Evolutionary conservation across 2,329 filamentous ascomycete genomes (phyloP).

Genomic region (Dryadomyces quercus-mongolicae): DNA sequence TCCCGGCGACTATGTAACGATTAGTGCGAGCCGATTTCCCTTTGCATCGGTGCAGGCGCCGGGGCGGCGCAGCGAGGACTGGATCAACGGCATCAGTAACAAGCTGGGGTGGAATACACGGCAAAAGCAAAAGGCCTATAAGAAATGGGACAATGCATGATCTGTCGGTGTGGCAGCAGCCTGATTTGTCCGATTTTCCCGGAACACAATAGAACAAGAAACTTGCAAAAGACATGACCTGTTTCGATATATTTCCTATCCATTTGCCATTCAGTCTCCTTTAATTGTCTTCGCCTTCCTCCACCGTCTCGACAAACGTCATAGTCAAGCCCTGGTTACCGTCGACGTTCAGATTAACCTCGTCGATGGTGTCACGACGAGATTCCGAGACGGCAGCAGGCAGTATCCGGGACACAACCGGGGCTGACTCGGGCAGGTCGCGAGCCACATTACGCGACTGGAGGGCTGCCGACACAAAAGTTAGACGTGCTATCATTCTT

Average conservation of each 20-base stretch:
- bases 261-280: neutral
- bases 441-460: too few species aligned
- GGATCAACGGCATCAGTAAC: constrained; percentile 68
- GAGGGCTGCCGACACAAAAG: too few species aligned
- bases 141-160: constrained; percentile 27
- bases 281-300: too few species aligned
- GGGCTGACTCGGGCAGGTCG: too few species aligned
- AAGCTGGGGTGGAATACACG: constrained; percentile 75
- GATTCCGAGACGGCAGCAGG: constrained; percentile 9
- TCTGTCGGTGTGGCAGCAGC: neutral
- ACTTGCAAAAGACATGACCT: neutral
- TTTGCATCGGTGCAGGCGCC: constrained; percentile 66
- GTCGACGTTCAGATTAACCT: constrained; percentile 32
- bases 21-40: constrained; percentile 63
- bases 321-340: constrained; percentile 31
- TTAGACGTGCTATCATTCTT: too few species aligned
- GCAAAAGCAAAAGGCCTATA: constrained; percentile 58
- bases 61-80: constrained; percentile 60
- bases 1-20: constrained; percentile 74
- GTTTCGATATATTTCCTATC: neutral
- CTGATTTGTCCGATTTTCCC: too few species aligned
- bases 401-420: too few species aligned
- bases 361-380: constrained; percentile 23
- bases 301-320: constrained; percentile 33
- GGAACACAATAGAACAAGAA: neutral